Percentiles rank a stretch among this genome's conserved stretches.
phyloP scores from a whole-genome alignment of 345 rosid species.

The Sonneratia alba region DNA sequence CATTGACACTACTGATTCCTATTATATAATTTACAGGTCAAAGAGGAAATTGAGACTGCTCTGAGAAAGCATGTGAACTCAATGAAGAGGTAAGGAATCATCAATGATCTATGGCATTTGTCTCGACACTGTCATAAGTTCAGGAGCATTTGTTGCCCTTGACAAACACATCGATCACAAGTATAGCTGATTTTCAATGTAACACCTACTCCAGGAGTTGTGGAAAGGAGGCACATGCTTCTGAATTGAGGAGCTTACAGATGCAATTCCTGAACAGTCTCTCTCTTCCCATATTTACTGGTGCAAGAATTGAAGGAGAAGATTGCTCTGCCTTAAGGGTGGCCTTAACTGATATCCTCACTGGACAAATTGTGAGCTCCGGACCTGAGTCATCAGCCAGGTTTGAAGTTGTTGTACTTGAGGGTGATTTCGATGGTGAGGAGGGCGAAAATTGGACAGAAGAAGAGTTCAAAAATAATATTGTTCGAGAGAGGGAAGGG shows the following conservation, averaged over 20 bases:
- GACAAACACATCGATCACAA: not conserved
- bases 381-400: slow-evolving; percentile 66
- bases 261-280: slow-evolving; percentile 56
- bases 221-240: slow-evolving; percentile 49
- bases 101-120: not conserved
- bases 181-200: not conserved
- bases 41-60: slow-evolving; percentile 90
- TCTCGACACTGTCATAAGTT: no score
- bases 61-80: slow-evolving; percentile 58
- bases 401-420: slow-evolving; percentile 81
- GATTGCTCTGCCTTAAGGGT: slow-evolving; percentile 55
- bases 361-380: slow-evolving; percentile 47
- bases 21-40: slow-evolving; percentile 46
- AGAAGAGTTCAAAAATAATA: slow-evolving; percentile 76
- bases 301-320: slow-evolving; percentile 88
- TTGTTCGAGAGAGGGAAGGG: slow-evolving; percentile 93
- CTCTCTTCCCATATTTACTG: slow-evolving; percentile 89
- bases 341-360: slow-evolving; percentile 53
- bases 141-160: no score
- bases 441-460: slow-evolving; percentile 56
- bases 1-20: not conserved
- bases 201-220: slow-evolving; percentile 38
- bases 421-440: slow-evolving; percentile 82
- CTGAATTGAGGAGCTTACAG: slow-evolving; percentile 57
- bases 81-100: slow-evolving; percentile 48